These are phyloP conservation scores for Globisporangium emineosum DNA, from an alignment of 352 stramenopile species.

Conservation along the genomic window DNA sequence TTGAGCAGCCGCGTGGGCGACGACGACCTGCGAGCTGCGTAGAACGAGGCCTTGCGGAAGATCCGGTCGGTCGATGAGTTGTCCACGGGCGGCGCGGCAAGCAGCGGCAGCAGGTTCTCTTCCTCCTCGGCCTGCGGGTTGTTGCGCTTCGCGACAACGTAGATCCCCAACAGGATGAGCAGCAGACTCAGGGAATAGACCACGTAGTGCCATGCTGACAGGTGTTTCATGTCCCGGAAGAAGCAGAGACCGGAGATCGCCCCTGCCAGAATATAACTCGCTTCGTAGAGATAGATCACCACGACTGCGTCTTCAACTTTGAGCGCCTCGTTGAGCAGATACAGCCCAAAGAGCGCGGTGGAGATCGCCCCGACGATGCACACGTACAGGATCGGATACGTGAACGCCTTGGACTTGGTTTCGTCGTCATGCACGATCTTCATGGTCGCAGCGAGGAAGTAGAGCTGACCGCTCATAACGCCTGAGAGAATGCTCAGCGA, in stretches of 20 bases:
- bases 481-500: constrained; percentile 63
- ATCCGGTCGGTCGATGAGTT: constrained; percentile 44
- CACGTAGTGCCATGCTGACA: constrained; percentile 65
- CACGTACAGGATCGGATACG: constrained; percentile 63
- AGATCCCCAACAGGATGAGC: constrained; percentile 72
- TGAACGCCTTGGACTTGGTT: constrained; percentile 36
- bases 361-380: constrained; percentile 59
- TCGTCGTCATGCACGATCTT: constrained; percentile 62
- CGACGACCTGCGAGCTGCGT: constrained; percentile 31
- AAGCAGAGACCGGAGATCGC: constrained; percentile 78
- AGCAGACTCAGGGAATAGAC: constrained; percentile 69
- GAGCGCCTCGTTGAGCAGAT: constrained; percentile 74
- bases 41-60: constrained; percentile 56
- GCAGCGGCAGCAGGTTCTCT: constrained; percentile 51
- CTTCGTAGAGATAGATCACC: constrained; percentile 84
- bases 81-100: constrained; percentile 42
- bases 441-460: constrained; percentile 72
- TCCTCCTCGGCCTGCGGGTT: constrained; percentile 41
- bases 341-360: constrained; percentile 63
- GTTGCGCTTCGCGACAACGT: constrained; percentile 60
- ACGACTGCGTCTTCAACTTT: constrained; percentile 80
- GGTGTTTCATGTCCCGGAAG: constrained; percentile 73
- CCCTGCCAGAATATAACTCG: constrained; percentile 71
- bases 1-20: constrained; percentile 28
- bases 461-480: constrained; percentile 75